Evolutionary conservation across 176 grass and related monocot genomes (phyloP).

Genomic region (Olyra latifolia): DNA sequence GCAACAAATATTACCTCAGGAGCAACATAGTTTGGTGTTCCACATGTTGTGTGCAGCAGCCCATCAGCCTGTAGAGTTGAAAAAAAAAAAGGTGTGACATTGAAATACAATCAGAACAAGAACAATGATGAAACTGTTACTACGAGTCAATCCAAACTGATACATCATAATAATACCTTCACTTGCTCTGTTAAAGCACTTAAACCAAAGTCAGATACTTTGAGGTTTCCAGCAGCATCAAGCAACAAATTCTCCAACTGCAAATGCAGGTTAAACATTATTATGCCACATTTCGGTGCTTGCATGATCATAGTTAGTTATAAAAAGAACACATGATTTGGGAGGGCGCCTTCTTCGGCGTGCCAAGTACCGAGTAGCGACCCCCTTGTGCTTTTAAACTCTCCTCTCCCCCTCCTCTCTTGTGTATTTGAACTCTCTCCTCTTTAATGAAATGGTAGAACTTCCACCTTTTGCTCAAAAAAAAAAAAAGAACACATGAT

Average conservation of each 20-base stretch:
- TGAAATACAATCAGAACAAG: conserved; percentile 22
- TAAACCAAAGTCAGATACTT: conserved; percentile 97
- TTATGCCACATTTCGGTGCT: conserved; percentile 21
- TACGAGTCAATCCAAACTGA: conserved; percentile 15
- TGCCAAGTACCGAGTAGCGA: too few relatives aligned
- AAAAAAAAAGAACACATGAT: conserved; percentile 9
- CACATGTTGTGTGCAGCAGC: conserved; percentile 96
- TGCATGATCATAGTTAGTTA: conserved; percentile 15
- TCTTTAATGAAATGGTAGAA: too few relatives aligned
- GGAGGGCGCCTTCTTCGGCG: too few relatives aligned
- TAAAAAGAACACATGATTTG: too few relatives aligned
- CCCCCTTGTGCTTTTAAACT: too few relatives aligned
- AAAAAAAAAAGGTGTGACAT: neutral
- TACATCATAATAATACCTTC: conserved; percentile 54
- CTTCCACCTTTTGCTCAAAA: too few relatives aligned
- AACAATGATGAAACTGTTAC: neutral
- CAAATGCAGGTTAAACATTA: conserved; percentile 34
- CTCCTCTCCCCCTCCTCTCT: too few relatives aligned
- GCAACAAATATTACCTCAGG: conserved; percentile 66
- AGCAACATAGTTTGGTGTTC: conserved; percentile 98
- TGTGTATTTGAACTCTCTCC: too few relatives aligned
- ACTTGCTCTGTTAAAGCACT: conserved; percentile 94
- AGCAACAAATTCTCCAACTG: conserved; percentile 98
- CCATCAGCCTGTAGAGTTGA: conserved; percentile 66
- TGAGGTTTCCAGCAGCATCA: conserved; percentile 82